Evolutionary conservation across 129 eudicot species (phyloP).

Genomic region (Escallonia herrerae): DNA sequence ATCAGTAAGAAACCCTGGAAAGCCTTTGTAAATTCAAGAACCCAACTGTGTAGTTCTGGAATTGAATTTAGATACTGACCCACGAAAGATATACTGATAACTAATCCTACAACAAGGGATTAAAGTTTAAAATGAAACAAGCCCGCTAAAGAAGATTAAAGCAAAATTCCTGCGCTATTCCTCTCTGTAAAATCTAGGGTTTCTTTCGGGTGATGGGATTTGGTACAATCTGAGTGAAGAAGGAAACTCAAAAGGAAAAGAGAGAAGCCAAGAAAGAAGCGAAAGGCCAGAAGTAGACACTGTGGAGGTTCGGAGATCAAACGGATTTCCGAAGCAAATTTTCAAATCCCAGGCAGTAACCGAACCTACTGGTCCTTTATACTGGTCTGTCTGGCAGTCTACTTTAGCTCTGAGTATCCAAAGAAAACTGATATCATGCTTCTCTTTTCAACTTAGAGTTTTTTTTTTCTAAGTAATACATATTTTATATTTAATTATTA

Average conservation of each 20-base stretch:
- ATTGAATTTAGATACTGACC: too few species aligned
- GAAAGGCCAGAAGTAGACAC: slow-evolving; percentile 7
- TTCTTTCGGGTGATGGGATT: neutral
- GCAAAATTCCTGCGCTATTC: neutral
- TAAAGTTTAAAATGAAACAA: neutral
- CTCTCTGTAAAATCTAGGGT: neutral
- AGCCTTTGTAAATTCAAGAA: neutral
- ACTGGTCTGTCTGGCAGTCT: too few species aligned
- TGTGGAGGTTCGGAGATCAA: slow-evolving; percentile 27
- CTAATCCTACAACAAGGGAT: neutral
- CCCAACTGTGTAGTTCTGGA: neutral
- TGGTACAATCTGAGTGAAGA: slow-evolving; percentile 3
- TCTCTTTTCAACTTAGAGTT: too few species aligned
- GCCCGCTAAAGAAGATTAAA: neutral
- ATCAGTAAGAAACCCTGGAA: neutral
- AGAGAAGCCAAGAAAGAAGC: slow-evolving; percentile 8
- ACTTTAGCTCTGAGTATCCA: too few species aligned
- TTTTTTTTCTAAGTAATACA: too few species aligned
- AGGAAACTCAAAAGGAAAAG: slow-evolving; percentile 10
- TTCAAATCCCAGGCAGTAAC: neutral
- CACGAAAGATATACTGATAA: neutral
- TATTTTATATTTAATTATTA: too few species aligned
- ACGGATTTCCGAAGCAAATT: slow-evolving; percentile 37
- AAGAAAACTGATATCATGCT: too few species aligned
- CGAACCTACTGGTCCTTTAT: slow-evolving; percentile 15